Evolutionary conservation across 768 basidiomycete species (phyloP).

Genomic region (Mycena metata): DNA sequence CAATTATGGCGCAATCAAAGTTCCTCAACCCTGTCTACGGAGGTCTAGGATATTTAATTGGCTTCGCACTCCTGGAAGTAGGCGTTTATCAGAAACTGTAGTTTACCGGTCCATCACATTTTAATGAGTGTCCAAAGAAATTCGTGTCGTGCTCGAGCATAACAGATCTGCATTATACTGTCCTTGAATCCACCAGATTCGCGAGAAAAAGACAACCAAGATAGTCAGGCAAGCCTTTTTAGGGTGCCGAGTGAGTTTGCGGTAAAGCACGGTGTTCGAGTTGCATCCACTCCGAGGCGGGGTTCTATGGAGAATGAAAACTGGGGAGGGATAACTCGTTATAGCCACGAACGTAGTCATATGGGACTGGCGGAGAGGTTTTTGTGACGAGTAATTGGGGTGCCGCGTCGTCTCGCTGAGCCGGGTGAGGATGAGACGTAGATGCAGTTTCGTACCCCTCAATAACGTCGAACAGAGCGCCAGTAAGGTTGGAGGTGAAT

Average conservation of each 20-base stretch:
- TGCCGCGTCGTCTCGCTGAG: too few relatives aligned
- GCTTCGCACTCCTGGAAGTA: too few relatives aligned
- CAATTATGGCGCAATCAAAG: not conserved
- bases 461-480: conserved; percentile 6
- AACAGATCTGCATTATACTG: not conserved
- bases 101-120: not conserved
- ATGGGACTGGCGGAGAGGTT: not conserved
- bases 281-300: conserved; percentile 8
- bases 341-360: not conserved
- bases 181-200: not conserved
- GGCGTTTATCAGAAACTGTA: not conserved
- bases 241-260: not conserved
- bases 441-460: conserved; percentile 13
- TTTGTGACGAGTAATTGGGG: not conserved
- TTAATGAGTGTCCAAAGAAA: too few relatives aligned
- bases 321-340: not conserved
- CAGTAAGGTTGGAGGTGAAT: not conserved
- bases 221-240: not conserved
- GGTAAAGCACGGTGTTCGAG: conserved; percentile 4
- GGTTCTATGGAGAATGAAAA: conserved; percentile 2
- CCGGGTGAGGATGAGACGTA: not conserved
- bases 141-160: too few relatives aligned
- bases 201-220: too few relatives aligned
- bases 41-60: too few relatives aligned
- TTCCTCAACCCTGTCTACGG: too few relatives aligned